Evolutionary conservation across 495 filamentous ascomycete species (phyloP).

Genomic region (Penicillium atrosanguineum): DNA sequence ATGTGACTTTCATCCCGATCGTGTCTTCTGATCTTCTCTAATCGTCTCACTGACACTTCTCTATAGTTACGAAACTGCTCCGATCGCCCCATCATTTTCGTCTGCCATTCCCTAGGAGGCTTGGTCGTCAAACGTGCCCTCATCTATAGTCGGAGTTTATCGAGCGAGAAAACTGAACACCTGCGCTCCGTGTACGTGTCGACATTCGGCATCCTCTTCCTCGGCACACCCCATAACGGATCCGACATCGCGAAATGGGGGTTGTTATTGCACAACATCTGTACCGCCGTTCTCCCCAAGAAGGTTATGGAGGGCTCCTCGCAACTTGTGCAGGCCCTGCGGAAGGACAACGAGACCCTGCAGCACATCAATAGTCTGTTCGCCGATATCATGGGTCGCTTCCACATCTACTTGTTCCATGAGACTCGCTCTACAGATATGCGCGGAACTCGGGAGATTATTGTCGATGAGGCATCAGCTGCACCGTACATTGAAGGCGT

Average conservation of each 20-base stretch:
- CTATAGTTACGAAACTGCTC: constrained; percentile 51
- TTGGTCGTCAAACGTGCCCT: constrained; percentile 75
- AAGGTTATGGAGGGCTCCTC: constrained; percentile 68
- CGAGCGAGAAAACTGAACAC: constrained; percentile 65
- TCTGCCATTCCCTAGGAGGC: constrained; percentile 80
- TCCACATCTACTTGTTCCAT: constrained; percentile 71
- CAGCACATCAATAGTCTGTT: constrained; percentile 80
- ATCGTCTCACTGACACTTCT: not conserved
- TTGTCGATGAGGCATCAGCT: constrained; percentile 76
- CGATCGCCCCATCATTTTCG: constrained; percentile 75
- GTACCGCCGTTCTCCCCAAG: constrained; percentile 65
- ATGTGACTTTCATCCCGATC: constrained; percentile 15
- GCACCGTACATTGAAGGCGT: constrained; percentile 72
- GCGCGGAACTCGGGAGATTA: constrained; percentile 55
- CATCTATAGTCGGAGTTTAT: constrained; percentile 62
- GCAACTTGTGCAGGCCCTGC: constrained; percentile 67
- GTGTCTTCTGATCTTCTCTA: constrained; percentile 32
- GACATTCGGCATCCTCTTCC: constrained; percentile 80
- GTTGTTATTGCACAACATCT: constrained; percentile 68
- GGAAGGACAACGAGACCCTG: constrained; percentile 74
- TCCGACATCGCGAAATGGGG: constrained; percentile 78
- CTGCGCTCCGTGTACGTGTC: constrained; percentile 77
- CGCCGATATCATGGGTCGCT: constrained; percentile 66
- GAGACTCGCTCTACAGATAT: constrained; percentile 67
- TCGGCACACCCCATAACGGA: constrained; percentile 85